These are phyloP conservation scores for Penicillium lividum DNA, from an alignment of 495 filamentous ascomycete species.

Conservation along the genomic window DNA sequence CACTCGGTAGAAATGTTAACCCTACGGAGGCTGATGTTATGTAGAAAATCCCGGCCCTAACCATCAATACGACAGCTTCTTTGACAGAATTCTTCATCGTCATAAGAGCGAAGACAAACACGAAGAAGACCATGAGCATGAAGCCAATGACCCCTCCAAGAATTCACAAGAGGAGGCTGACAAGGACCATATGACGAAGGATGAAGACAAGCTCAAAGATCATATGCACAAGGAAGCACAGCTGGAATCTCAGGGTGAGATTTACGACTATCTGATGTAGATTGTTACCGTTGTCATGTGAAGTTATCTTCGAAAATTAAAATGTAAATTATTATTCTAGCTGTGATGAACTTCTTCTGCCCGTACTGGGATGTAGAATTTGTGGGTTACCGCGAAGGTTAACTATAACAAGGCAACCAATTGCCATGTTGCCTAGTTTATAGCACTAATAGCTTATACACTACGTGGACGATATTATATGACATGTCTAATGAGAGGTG, in stretches of 20 bases:
- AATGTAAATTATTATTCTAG: too few relatives aligned
- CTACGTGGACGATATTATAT: too few relatives aligned
- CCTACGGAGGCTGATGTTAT: background rate
- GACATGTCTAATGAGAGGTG: too few relatives aligned
- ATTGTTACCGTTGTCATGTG: background rate
- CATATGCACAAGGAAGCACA: background rate
- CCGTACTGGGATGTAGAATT: too few relatives aligned
- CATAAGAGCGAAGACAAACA: slow-evolving; percentile 9
- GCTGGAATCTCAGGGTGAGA: background rate
- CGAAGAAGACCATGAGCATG: slow-evolving; percentile 4
- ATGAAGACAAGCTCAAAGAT: background rate
- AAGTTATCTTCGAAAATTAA: background rate
- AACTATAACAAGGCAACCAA: too few relatives aligned
- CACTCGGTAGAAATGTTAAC: background rate
- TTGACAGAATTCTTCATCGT: slow-evolving; percentile 18
- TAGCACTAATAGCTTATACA: too few relatives aligned
- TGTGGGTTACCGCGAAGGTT: too few relatives aligned
- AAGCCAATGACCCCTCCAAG: background rate
- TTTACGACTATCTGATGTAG: background rate
- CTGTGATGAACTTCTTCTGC: too few relatives aligned
- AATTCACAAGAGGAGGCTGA: slow-evolving; percentile 10
- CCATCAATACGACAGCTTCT: slow-evolving; percentile 19
- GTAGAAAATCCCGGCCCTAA: slow-evolving; percentile 6
- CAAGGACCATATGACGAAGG: background rate
- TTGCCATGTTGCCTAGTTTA: too few relatives aligned